These are phyloP conservation scores for Phytomonas francai DNA, from an alignment of 208 protist genomes.

Conservation along the genomic window DNA sequence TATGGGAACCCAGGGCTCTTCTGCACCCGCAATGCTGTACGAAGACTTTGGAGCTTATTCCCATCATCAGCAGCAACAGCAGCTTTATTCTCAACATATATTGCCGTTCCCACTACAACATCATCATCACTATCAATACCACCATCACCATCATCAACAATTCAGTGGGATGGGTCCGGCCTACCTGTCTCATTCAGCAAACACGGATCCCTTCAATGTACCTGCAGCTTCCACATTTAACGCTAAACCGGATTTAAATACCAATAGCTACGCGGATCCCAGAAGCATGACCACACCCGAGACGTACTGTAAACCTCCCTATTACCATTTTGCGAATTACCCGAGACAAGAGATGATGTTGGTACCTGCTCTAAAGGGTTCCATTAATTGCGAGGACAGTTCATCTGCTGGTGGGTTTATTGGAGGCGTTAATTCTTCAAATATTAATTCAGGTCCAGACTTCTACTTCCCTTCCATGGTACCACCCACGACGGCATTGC, in stretches of 20 bases:
- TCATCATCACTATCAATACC: conserved; percentile 7
- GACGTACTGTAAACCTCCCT: not conserved
- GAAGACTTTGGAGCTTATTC: not conserved
- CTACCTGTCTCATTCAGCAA: not conserved
- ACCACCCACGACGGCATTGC: not conserved
- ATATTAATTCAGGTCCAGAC: not conserved
- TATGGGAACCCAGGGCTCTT: not conserved
- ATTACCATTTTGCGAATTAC: not conserved
- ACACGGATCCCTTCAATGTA: not conserved
- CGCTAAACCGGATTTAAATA: conserved; percentile 6
- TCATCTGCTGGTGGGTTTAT: not conserved
- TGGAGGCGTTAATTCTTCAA: not conserved
- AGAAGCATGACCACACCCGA: not conserved
- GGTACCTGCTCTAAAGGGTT: not conserved
- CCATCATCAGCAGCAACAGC: conserved; percentile 11
- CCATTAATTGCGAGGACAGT: not conserved
- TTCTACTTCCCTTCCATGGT: not conserved
- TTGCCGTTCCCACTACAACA: not conserved
- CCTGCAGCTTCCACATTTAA: not conserved
- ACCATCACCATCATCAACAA: not conserved
- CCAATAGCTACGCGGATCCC: not conserved
- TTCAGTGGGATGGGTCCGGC: not conserved
- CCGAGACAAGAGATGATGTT: not conserved
- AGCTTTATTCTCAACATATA: conserved; percentile 6
- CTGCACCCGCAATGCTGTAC: not conserved